Evolutionary conservation across 805 yeast species (phyloP).

Genomic region (Brettanomyces sp.): DNA sequence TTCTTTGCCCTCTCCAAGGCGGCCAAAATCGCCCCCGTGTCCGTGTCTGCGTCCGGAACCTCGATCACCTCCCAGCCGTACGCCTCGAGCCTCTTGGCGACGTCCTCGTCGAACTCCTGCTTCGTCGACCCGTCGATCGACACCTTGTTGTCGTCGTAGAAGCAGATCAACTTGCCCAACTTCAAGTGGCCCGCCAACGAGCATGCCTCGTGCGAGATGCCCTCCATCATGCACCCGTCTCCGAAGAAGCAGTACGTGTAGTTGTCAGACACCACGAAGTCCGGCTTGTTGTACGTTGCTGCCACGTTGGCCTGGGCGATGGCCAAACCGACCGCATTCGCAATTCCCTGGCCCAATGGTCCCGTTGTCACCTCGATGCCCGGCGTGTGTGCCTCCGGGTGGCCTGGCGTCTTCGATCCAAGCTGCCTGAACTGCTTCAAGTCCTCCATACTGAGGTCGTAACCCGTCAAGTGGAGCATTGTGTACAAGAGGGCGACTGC

Average conservation of each 20-base stretch:
- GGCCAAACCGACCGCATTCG: slow-evolving; percentile 94
- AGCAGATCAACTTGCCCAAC: slow-evolving; percentile 85
- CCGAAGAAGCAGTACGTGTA: slow-evolving; percentile 78
- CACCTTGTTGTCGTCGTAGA: slow-evolving; percentile 95
- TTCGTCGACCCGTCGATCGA: slow-evolving; percentile 92
- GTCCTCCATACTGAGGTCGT: slow-evolving; percentile 72
- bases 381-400: slow-evolving; percentile 86
- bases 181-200: slow-evolving; percentile 95
- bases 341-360: slow-evolving; percentile 97
- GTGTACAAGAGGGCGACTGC: slow-evolving; percentile 87
- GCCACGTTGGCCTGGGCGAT: slow-evolving; percentile 88
- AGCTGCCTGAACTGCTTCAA: slow-evolving; percentile 85
- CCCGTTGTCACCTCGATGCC: slow-evolving; percentile 98
- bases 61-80: slow-evolving; percentile 88
- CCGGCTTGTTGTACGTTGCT: slow-evolving; percentile 90
- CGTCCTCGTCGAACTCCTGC: slow-evolving; percentile 91
- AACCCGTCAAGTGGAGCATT: slow-evolving; percentile 79
- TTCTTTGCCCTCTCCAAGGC: slow-evolving; percentile 80
- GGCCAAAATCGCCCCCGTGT: slow-evolving; percentile 52
- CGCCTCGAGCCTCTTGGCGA: slow-evolving; percentile 70
- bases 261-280: slow-evolving; percentile 59
- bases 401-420: slow-evolving; percentile 91
- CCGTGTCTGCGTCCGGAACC: slow-evolving; percentile 75
- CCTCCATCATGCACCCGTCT: slow-evolving; percentile 98
- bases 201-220: slow-evolving; percentile 88